Evolutionary conservation across 2,329 filamentous ascomycete genomes (phyloP).

Genomic region (Pestalotiopsis sp.): DNA sequence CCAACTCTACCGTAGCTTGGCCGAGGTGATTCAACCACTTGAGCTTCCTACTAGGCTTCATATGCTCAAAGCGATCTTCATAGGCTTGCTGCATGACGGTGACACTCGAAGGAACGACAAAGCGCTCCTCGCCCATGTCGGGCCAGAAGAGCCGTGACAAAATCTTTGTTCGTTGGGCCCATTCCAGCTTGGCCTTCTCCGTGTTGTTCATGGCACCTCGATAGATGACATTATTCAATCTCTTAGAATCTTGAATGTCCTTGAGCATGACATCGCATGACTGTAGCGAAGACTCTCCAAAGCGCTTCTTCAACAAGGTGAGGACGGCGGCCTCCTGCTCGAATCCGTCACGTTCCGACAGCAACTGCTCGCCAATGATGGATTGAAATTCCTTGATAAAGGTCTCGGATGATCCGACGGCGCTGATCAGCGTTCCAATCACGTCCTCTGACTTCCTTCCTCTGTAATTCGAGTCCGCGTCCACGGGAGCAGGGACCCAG

Average conservation of each 20-base stretch:
- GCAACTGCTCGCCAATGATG: constrained; percentile 82
- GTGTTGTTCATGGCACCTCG: constrained; percentile 36
- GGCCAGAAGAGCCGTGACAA: constrained; percentile 96
- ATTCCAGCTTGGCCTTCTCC: constrained; percentile 29
- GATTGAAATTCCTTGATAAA: constrained; percentile 94
- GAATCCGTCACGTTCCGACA: constrained; percentile 68
- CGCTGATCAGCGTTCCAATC: constrained; percentile 84
- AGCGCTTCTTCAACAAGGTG: constrained; percentile 83
- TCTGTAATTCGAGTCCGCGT: constrained; percentile 90
- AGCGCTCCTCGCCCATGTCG: constrained; percentile 70
- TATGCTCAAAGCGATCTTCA: constrained; percentile 72
- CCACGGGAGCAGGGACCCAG: constrained; percentile 91
- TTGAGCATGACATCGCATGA: constrained; percentile 97
- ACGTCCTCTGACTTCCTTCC: constrained; percentile 88
- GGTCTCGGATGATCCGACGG: constrained; percentile 85
- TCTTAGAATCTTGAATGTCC: constrained; percentile 82
- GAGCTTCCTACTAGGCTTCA: constrained; percentile 84
- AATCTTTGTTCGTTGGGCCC: constrained; percentile 75
- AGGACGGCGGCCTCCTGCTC: constrained; percentile 82
- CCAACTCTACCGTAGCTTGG: constrained; percentile 77
- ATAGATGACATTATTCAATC: constrained; percentile 70
- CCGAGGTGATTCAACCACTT: constrained; percentile 87
- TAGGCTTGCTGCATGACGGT: constrained; percentile 68
- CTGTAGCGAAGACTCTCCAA: constrained; percentile 84
- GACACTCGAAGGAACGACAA: constrained; percentile 64